A percentile compares a stretch with the other conserved stretches of the same genome.
Evolutionary conservation across 2,329 filamentous ascomycete genomes (phyloP).

Genomic region (Talaromyces sp.): DNA sequence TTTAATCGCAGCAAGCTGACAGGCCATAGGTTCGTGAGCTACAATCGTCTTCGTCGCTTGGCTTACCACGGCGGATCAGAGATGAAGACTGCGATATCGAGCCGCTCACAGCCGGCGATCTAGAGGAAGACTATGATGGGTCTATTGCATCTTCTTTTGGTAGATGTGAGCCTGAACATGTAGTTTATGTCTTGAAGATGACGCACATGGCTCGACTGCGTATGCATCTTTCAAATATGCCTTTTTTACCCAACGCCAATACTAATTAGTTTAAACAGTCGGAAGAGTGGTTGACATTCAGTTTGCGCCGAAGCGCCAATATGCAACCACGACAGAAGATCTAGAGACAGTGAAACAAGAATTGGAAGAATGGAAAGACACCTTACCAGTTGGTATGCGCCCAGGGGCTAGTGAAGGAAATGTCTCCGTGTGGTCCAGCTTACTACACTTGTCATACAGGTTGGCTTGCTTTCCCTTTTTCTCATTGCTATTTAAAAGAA

Average conservation of each 20-base stretch:
- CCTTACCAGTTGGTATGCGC: neutral
- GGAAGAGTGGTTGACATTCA: neutral
- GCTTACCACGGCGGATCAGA: neutral
- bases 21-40: neutral
- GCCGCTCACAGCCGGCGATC: neutral
- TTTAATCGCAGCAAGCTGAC: neutral
- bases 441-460: neutral
- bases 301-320: neutral
- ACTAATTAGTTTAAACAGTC: neutral
- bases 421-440: neutral
- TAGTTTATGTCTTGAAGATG: conserved; percentile 1
- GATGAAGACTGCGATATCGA: neutral
- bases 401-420: neutral
- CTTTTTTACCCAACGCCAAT: neutral
- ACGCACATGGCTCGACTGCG: neutral
- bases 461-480: neutral
- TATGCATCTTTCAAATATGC: neutral
- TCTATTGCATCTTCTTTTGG: neutral
- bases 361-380: neutral
- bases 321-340: neutral
- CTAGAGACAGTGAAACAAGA: neutral
- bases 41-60: neutral
- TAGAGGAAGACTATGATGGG: neutral
- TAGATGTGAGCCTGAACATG: neutral
- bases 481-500: neutral